phyloP scores from a whole-genome alignment of 306 rosid genomes.

The Pyrus betulifolia region DNA sequence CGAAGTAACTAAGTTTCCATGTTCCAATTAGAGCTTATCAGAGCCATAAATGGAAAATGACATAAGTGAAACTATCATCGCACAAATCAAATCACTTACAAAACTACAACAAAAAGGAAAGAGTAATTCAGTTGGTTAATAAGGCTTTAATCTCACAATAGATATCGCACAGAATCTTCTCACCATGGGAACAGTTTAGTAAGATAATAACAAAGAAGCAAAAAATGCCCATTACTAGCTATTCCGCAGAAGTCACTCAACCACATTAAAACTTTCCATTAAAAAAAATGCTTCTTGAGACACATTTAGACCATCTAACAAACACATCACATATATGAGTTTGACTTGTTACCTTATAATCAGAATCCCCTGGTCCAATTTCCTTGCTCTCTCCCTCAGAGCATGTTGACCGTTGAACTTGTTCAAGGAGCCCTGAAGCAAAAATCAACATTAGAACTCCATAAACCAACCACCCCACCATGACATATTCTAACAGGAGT shows the following conservation, averaged over 20 bases:
- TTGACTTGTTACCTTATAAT: conserved; percentile 58
- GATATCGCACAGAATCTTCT: not conserved
- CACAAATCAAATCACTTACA: not conserved
- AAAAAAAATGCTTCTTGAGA: too few relatives aligned
- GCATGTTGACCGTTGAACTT: conserved; percentile 92
- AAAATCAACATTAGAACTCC: conserved; percentile 15
- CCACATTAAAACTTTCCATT: not conserved
- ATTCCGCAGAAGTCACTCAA: not conserved
- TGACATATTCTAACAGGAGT: not conserved
- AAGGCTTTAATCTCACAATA: not conserved
- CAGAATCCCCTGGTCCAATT: conserved; percentile 82
- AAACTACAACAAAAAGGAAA: not conserved
- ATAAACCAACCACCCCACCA: not conserved
- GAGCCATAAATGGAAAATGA: not conserved
- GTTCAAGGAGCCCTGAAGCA: conserved; percentile 75
- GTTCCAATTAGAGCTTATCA: not conserved
- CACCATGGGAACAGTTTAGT: not conserved
- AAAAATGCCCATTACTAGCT: not conserved
- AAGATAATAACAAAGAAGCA: not conserved
- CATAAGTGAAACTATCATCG: not conserved
- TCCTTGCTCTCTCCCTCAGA: conserved; percentile 85
- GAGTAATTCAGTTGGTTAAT: not conserved
- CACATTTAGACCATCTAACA: not conserved
- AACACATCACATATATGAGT: not conserved
- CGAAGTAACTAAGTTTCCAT: not conserved